Evolutionary conservation across 2,329 filamentous ascomycete genomes (phyloP).

Genomic region (Alternaria incomplexa): DNA sequence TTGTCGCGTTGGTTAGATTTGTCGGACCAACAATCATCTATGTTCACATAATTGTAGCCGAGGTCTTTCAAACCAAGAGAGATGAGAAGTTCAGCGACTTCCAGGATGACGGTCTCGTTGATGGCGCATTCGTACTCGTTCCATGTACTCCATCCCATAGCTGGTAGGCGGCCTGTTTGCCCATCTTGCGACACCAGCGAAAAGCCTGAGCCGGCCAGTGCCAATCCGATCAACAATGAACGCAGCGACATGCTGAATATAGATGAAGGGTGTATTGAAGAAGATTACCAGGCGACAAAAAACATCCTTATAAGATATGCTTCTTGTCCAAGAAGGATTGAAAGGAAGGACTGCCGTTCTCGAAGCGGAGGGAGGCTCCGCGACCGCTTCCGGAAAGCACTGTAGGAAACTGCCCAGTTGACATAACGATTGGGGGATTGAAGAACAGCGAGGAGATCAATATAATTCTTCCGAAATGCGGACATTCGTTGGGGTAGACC

Average conservation of each 20-base stretch:
- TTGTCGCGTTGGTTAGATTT: conserved; percentile 50
- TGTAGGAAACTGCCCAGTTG: background rate
- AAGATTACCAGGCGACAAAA: background rate
- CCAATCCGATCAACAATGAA: background rate
- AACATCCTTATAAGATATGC: background rate
- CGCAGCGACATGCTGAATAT: background rate
- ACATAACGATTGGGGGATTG: background rate
- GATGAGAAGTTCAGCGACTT: conserved; percentile 18
- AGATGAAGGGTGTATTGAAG: background rate
- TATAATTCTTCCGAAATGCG: background rate
- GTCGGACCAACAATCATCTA: conserved; percentile 64
- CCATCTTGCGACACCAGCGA: conserved; percentile 18
- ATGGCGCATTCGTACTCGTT: conserved; percentile 30
- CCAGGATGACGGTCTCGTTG: conserved; percentile 27
- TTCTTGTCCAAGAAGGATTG: background rate
- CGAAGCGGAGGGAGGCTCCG: background rate
- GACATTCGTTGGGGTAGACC: background rate
- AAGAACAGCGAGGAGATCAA: background rate
- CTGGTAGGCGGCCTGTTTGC: conserved; percentile 20
- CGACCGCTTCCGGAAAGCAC: background rate
- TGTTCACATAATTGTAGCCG: conserved; percentile 58
- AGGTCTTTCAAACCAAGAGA: conserved; percentile 28
- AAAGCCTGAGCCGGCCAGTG: background rate
- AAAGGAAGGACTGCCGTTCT: background rate
- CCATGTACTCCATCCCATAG: conserved; percentile 34